Base-by-base conservation (phyloP, 768 basidiomycete genomes). In the Lentinus brumalis region DNA sequence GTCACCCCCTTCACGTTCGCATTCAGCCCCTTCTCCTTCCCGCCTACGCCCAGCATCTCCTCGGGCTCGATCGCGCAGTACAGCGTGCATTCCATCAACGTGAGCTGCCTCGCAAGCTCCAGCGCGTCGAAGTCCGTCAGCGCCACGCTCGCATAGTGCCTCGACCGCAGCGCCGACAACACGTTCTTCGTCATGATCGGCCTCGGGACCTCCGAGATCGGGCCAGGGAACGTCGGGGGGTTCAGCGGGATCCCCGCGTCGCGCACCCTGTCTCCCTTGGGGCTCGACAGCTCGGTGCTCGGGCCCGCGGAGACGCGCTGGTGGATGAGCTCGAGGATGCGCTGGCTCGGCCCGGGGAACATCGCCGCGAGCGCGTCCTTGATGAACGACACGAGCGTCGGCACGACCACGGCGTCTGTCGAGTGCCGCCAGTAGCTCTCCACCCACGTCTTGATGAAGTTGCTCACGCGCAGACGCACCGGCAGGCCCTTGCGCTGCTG, bases 401-500 rank as follows among this genome's bases (percentile, higher is more conserved):
- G 78, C 44, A 92, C 75, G 16, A 88, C 86, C 8, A 77, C 77
- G 60, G 86, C 83, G 71, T 98, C 97, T 10, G 83, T 79, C 0
- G 82, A 81, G n/a, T 85, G 73, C 7, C 88, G 82, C 96, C 96
- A 98, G 74, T 96, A 88, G 63, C 81, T 78, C 73, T 98, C 96
- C 53, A 97, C 80, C 97, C 97, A 99, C 11, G 82, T 81, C 79
- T 96, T 98, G 77, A 98, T 83, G 70, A 98, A 87, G 72, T 96
- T 96, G 47, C 91, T 90, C 41, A 98, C 88, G 35, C 97, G 85
- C 57, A 98, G 76, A 44, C 96, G 90, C 42, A 98, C 89, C 7
- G 96, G 95, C 5, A 92, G 83, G 21, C 90, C 91, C 76, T 97
- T 98, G 53, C 83, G 80, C 66, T 94, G 89, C 68, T 91, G 85